These are phyloP conservation scores for Penicillium angulare DNA, from an alignment of 495 filamentous ascomycete species.

Conservation along the genomic window DNA sequence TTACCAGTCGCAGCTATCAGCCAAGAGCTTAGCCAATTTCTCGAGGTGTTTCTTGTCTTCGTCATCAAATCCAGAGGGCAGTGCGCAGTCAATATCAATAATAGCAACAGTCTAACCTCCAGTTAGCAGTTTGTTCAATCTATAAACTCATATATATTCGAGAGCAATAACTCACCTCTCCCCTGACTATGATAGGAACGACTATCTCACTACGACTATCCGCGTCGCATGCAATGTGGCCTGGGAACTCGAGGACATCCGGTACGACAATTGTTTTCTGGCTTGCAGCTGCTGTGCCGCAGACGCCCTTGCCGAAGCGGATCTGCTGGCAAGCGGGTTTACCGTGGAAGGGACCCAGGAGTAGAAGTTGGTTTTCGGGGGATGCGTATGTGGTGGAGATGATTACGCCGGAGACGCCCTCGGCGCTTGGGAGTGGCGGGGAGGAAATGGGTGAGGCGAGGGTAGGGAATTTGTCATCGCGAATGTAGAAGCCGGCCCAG, in stretches of 20 bases:
- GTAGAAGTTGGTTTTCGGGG: conserved; percentile 44
- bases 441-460: conserved; percentile 30
- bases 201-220: conserved; percentile 87
- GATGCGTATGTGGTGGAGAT: conserved; percentile 27
- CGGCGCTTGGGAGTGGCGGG: conserved; percentile 15
- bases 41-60: conserved; percentile 69
- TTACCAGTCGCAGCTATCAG: conserved; percentile 70
- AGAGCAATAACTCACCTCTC: conserved; percentile 47
- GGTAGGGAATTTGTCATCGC: conserved; percentile 57
- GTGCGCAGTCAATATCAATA: conserved; percentile 84
- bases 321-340: conserved; percentile 88
- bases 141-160: neutral
- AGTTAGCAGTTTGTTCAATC: conserved; percentile 6
- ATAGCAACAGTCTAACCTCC: conserved; percentile 68
- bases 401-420: conserved; percentile 12
- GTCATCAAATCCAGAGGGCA: conserved; percentile 69
- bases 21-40: conserved; percentile 64
- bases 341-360: conserved; percentile 86
- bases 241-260: conserved; percentile 76
- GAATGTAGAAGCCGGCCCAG: conserved; percentile 91
- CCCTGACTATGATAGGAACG: conserved; percentile 67
- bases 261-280: conserved; percentile 66
- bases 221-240: conserved; percentile 89
- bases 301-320: conserved; percentile 75
- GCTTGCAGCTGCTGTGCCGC: conserved; percentile 70